These are phyloP conservation scores for Cyberlindnera amylophila DNA, from an alignment of 805 yeast species.

Conservation along the genomic window DNA sequence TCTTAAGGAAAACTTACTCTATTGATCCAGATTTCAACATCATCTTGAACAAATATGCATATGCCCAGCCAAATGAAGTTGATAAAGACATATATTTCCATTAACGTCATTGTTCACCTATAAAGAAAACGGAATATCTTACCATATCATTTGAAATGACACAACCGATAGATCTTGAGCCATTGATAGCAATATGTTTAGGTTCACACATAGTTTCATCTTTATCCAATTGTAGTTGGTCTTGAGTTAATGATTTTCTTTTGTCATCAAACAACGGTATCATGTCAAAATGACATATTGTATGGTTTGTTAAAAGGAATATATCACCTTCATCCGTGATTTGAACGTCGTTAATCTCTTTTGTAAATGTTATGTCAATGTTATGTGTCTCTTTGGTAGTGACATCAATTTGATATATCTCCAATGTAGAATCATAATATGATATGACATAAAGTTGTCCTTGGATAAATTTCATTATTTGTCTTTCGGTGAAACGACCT, in stretches of 20 bases:
- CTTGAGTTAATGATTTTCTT: background rate
- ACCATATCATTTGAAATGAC: conserved; percentile 35
- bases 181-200: conserved; percentile 29
- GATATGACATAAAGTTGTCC: conserved; percentile 13
- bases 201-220: conserved; percentile 20
- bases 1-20: conserved; percentile 20
- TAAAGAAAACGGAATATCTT: conserved; percentile 14
- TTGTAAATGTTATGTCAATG: conserved; percentile 2
- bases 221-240: background rate
- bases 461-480: conserved; percentile 10
- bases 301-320: conserved; percentile 5
- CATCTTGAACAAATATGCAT: conserved; percentile 20
- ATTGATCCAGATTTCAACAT: conserved; percentile 17
- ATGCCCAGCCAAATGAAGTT: conserved; percentile 8
- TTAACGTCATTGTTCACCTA: background rate
- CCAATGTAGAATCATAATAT: conserved; percentile 9
- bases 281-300: background rate
- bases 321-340: conserved; percentile 11
- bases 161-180: conserved; percentile 31
- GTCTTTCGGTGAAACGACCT: conserved; percentile 19
- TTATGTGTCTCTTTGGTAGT: background rate
- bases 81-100: conserved; percentile 9
- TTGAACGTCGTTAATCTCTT: conserved; percentile 14
- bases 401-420: conserved; percentile 15
- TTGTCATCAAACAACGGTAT: background rate